Conservation (phyloP, 768 basidiomycete genomes). For the Calocybe gangraenosa region DNA sequence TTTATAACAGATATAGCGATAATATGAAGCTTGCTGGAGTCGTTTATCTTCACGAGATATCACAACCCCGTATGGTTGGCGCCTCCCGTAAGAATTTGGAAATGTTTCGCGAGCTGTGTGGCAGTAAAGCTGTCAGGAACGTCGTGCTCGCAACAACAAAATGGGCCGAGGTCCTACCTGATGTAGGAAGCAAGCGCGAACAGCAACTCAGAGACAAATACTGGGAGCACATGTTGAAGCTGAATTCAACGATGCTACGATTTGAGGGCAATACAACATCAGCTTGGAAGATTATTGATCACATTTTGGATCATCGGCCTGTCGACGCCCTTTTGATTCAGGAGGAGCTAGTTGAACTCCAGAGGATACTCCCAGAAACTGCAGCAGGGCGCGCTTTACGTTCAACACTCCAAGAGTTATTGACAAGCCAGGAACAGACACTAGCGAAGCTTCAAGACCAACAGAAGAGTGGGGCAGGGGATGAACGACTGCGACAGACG, state of each 20-base stretch:
- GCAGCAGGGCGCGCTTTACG: neutral
- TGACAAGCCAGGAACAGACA: conserved; percentile 3
- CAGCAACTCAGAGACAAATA: conserved; percentile 34
- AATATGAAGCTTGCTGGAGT: conserved; percentile 6
- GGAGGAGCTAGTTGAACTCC: neutral
- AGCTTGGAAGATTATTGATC: conserved; percentile 17
- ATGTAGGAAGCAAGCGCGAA: conserved; percentile 33
- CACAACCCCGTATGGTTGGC: conserved; percentile 28
- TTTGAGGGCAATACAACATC: conserved; percentile 27
- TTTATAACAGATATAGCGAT: conserved; percentile 11
- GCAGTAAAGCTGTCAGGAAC: conserved; percentile 35
- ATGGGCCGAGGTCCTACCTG: conserved; percentile 35
- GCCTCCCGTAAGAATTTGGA: conserved; percentile 26
- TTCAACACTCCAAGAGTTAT: neutral
- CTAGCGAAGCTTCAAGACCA: neutral
- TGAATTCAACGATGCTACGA: conserved; percentile 33
- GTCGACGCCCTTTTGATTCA: conserved; percentile 4
- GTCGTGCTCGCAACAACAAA: conserved; percentile 47
- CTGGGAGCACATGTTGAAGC: conserved; percentile 38
- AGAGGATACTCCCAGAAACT: neutral
- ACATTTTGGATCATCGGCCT: neutral
- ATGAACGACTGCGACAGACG: conserved; percentile 3
- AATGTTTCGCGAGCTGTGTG: conserved; percentile 47
- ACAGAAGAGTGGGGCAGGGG: neutral
- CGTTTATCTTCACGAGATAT: conserved; percentile 12